Evolutionary conservation across 2,329 filamentous ascomycete genomes (phyloP), one percentile per base, ranked within the genome.

Genomic region (Neofusicoccum sp.): DNA sequence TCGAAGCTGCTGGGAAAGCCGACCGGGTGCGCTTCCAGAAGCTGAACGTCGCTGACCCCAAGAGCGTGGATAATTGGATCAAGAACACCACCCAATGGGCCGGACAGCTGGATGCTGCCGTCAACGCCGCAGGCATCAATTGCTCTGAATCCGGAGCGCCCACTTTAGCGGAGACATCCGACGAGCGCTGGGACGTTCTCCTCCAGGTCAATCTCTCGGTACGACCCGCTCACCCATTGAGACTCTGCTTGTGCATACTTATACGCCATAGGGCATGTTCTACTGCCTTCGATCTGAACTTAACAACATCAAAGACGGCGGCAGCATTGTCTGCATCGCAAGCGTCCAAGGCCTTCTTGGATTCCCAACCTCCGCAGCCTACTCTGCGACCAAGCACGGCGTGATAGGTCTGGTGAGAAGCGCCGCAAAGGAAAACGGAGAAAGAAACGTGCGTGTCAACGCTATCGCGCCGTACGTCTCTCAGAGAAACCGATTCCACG

Each of bases 271-370:
- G 59, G 59, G 59, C 5, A 56, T 47, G 40, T 61, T 61, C 41
- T 48, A 62, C 20, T 59, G 53, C 28, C 54, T 71, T 20, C 65
- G 69, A 33, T 69, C 70, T 0, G 68, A 73, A 51, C 57, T 73
- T 38, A 63, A 62, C 6, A 75, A 74, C 43, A 75, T 83, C 31
- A 48, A 38, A 4, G 67, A 71, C 45, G 63, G 63, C 6, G 70
- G 70, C 1, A 68, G 65, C 16, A 71, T 74, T 47, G 70, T 73
- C 11, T 71, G 71, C 63, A 73, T 80, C 34, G 74, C 79, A 43
- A 82, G 78, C 30, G 78, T 80, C 43, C 81, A 81, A 58, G 82
- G 82, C 16, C 66, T 76, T 1, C 71, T 75, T 64, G 76, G 76
- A 74, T 69, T 58, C 56, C 58, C 38, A 58, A 69, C 69, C 44